These are phyloP conservation scores for Aureobasidium uvarum DNA, from an alignment of 2,329 filamentous ascomycete genomes.

Conservation along the genomic window DNA sequence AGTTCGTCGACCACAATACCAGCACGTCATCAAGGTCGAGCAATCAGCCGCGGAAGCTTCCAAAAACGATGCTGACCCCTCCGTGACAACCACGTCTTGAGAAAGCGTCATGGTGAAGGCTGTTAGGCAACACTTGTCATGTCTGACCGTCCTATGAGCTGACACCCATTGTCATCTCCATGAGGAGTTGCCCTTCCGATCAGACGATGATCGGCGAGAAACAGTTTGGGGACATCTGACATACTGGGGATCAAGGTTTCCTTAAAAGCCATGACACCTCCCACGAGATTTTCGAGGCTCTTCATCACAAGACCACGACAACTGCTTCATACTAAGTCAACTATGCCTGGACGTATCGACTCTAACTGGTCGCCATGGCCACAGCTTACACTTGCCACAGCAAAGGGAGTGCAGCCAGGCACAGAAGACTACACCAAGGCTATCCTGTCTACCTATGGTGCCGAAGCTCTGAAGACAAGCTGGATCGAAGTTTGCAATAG, in stretches of 20 bases:
- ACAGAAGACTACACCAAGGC: slow-evolving; percentile 3
- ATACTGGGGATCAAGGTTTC: not conserved
- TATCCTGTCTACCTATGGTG: not conserved
- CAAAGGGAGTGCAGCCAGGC: slow-evolving; percentile 10
- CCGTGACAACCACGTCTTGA: too few relatives aligned
- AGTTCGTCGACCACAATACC: too few relatives aligned
- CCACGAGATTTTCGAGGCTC: not conserved
- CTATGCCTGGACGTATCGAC: not conserved
- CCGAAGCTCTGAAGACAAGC: slow-evolving; percentile 2
- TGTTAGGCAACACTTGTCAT: not conserved
- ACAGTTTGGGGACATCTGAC: not conserved
- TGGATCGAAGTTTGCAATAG: slow-evolving; percentile 8
- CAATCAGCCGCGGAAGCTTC: too few relatives aligned
- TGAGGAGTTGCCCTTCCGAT: not conserved
- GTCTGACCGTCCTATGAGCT: not conserved
- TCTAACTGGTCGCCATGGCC: slow-evolving; percentile 5
- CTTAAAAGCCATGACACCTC: not conserved
- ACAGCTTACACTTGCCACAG: not conserved
- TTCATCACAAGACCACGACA: not conserved
- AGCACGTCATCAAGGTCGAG: too few relatives aligned
- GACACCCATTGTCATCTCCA: not conserved
- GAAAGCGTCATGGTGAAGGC: too few relatives aligned
- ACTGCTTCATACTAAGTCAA: not conserved
- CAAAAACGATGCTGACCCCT: too few relatives aligned
- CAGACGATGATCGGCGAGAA: not conserved